These are phyloP conservation scores for Helotiales sp. DNA, from an alignment of 2,329 filamentous ascomycete genomes.

Conservation along the genomic window DNA sequence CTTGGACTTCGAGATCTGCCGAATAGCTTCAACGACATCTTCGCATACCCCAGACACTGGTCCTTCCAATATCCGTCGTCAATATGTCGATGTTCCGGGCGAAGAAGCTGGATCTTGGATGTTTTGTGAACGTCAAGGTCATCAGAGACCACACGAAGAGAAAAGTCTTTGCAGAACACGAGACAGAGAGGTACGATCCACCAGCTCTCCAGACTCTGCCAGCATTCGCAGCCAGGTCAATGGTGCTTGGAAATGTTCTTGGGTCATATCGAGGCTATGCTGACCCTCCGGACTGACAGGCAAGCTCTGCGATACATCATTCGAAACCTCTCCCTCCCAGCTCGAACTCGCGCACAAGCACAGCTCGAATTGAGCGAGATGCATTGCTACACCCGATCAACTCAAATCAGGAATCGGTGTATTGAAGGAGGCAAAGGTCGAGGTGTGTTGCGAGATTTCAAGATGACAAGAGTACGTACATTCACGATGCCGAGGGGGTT, in stretches of 20 bases:
- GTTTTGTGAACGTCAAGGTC: conserved; percentile 81
- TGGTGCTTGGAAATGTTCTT: not conserved
- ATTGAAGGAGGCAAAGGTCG: conserved; percentile 86
- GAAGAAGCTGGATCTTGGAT: conserved; percentile 86
- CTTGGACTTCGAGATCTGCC: not conserved
- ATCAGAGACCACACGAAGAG: conserved; percentile 97
- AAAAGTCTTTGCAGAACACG: conserved; percentile 82
- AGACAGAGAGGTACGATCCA: conserved; percentile 71
- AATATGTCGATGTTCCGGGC: conserved; percentile 83
- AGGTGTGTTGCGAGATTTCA: conserved; percentile 91
- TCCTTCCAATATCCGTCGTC: conserved; percentile 27
- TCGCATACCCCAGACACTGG: not conserved
- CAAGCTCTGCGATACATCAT: conserved; percentile 93
- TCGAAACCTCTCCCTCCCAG: conserved; percentile 84
- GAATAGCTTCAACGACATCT: not conserved
- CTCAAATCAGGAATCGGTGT: conserved; percentile 93
- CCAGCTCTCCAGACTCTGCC: not conserved
- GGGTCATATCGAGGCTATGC: not conserved
- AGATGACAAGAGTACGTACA: conserved; percentile 80
- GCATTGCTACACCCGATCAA: conserved; percentile 92
- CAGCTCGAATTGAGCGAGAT: conserved; percentile 92
- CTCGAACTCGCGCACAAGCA: conserved; percentile 81
- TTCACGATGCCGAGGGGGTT: not conserved
- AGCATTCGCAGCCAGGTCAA: not conserved
- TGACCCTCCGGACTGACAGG: conserved; percentile 45